Base-by-base conservation (phyloP, 2,329 filamentous ascomycete species). In the Cucurbitaria berberidis region DNA sequence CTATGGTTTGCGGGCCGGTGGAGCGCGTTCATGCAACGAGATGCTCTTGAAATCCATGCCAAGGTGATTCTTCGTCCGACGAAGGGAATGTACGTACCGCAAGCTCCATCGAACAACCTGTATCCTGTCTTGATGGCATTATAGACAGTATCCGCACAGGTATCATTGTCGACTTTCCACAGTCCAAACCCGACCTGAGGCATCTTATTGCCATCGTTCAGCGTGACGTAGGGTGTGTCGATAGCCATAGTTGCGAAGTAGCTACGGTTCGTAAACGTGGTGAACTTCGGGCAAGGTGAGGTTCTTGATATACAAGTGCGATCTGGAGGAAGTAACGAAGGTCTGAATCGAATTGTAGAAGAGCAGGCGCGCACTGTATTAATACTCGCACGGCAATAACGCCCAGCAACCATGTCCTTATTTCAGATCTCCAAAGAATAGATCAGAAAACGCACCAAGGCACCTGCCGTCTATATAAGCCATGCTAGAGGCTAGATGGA, bases 111-210 rank as follows among this genome's bases (percentile, higher is more conserved):
- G 34, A 74, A 73, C 22, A 74, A 51, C 43, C 72, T 68, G 69
- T 75, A 75, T 49, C 72, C 72, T 22, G 57, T 59, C 65, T 74
- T 73, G 62, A 75, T 75, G 45, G 72, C 72, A 51, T 70, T 67
- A 55, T 73, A 73, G 5, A 73, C 67, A 44, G 60, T 62, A 36
- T 73, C 70, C 8, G 70, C 68, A 51, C 66, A 70, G 8, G 58
- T 68, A 15, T 40, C 55, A 51, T 73, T 73, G 56, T 68, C 64
- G 22, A 73, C 64, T 50, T 73, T 73, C 70, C 70, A 73, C 50
- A 72, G 56, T 16, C 70, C 70, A 44, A 72, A 69, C 22, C 70
- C 70, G 35, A 73, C 70, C 53, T 71, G 69, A 30, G 70, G 70
- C 65, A 73, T 72, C 62, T 71, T 70, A 59, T 68, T 69, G 59